Percentiles rank a stretch among this genome's conserved stretches.
Evolutionary conservation across 2,329 filamentous ascomycete genomes (phyloP).

Genomic region (Colletotrichum siamense): DNA sequence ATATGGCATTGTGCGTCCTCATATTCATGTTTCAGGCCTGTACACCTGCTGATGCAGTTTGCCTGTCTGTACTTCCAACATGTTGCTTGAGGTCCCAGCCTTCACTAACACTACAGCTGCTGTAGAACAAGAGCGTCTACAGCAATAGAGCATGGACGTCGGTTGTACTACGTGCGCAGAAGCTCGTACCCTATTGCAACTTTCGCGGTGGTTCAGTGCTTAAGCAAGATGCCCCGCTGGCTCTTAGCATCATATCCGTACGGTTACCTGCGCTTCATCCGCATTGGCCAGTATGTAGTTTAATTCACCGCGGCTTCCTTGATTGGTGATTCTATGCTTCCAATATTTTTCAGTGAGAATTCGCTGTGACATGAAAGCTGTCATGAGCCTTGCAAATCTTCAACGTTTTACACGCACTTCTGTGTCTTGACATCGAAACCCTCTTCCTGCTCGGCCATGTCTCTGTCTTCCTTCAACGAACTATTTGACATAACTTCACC

Average conservation of each 20-base stretch:
- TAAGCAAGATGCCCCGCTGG: not conserved
- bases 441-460: not conserved
- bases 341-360: not conserved
- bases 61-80: not conserved
- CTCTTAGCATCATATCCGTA: not conserved
- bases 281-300: not conserved
- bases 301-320: not conserved
- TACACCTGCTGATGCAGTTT: not conserved
- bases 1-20: not conserved
- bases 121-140: not conserved
- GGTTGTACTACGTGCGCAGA: not conserved
- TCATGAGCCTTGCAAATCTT: not conserved
- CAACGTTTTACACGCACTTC: not conserved
- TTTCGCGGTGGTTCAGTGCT: not conserved
- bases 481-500: not conserved
- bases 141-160: accelerated
- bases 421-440: not conserved
- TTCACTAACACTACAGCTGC: not conserved
- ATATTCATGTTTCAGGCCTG: not conserved
- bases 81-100: not conserved
- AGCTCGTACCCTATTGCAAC: not conserved
- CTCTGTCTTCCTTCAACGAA: not conserved
- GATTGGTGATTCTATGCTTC: not conserved
- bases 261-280: too few species aligned
- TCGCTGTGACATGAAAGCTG: not conserved